Percentiles rank a stretch among this genome's conserved stretches.
These are phyloP conservation scores for Brassica carinata DNA, from an alignment of 345 rosid species.

Conservation along the genomic window DNA sequence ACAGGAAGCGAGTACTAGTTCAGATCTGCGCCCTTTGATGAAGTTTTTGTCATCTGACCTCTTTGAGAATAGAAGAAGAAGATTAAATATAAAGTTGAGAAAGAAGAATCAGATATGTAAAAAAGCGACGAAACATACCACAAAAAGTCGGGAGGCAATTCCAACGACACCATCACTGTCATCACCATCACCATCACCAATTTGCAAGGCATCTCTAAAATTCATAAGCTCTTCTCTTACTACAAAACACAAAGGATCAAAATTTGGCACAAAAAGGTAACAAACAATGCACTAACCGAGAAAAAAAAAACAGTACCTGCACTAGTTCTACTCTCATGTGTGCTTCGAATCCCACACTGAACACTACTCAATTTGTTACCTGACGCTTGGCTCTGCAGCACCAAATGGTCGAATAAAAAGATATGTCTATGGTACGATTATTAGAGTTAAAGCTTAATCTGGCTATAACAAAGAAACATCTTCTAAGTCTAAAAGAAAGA, in stretches of 20 bases:
- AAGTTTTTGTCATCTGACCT: neutral
- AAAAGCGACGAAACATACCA: neutral
- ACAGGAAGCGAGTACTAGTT: neutral
- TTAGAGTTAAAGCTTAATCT: too few species aligned
- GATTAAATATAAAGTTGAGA: neutral
- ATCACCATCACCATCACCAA: neutral
- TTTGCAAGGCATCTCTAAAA: neutral
- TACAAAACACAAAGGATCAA: neutral
- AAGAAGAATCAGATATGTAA: neutral
- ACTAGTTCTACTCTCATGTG: neutral
- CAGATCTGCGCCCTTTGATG: neutral
- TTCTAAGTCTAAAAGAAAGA: too few species aligned
- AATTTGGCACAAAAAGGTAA: neutral
- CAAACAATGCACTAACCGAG: neutral
- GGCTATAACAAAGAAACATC: too few species aligned
- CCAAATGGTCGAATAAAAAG: too few species aligned
- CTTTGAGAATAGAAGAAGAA: neutral
- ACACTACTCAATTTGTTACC: neutral
- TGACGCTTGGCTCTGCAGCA: neutral
- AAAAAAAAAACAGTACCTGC: neutral
- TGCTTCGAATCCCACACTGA: too few species aligned
- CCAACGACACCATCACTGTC: neutral
- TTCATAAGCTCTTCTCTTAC: neutral
- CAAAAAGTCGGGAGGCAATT: neutral
- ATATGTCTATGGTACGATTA: too few species aligned